phyloP scores from a whole-genome alignment of 495 filamentous ascomycete species.

The Aspergillus cristatus region DNA sequence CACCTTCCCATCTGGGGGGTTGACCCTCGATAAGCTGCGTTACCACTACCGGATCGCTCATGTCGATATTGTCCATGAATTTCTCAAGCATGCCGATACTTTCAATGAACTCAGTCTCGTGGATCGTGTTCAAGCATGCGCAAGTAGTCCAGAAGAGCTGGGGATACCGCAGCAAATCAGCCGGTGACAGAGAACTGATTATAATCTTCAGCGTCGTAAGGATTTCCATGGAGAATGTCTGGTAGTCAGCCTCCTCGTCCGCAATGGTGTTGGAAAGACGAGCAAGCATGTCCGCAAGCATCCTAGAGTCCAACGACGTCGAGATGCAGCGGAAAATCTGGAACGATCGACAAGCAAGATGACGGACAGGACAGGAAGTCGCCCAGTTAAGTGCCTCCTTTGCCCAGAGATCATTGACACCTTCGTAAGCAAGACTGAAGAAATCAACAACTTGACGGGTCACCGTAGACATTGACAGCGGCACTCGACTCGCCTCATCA shows the following conservation, averaged over 20 bases:
- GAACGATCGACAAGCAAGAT: slow-evolving; percentile 92
- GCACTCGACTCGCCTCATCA: slow-evolving; percentile 69
- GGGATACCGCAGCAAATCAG: slow-evolving; percentile 75
- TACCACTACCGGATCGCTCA: slow-evolving; percentile 60
- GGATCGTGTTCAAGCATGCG: slow-evolving; percentile 89
- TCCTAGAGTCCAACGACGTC: slow-evolving; percentile 76
- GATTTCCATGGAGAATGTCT: slow-evolving; percentile 96
- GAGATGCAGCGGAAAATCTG: slow-evolving; percentile 94
- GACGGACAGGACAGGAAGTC: slow-evolving; percentile 90
- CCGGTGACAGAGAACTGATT: slow-evolving; percentile 69
- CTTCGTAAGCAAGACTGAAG: slow-evolving; percentile 77
- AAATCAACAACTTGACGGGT: slow-evolving; percentile 72
- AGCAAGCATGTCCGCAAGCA: slow-evolving; percentile 94
- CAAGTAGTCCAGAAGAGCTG: slow-evolving; percentile 97
- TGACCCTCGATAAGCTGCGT: slow-evolving; percentile 62
- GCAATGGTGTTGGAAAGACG: slow-evolving; percentile 93
- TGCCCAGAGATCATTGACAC: slow-evolving; percentile 82
- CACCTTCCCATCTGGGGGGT: slow-evolving; percentile 81
- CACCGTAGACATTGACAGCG: slow-evolving; percentile 74
- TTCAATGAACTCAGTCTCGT: slow-evolving; percentile 89
- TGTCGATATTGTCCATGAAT: slow-evolving; percentile 72
- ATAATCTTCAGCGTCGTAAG: slow-evolving; percentile 86
- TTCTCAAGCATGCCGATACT: slow-evolving; percentile 87
- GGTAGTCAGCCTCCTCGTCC: slow-evolving; percentile 82
- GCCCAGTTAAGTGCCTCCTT: slow-evolving; percentile 88